Evolutionary conservation across 306 rosid genomes (phyloP), one percentile per base, ranked within the genome.

Genomic region (Dicorynia guianensis): DNA sequence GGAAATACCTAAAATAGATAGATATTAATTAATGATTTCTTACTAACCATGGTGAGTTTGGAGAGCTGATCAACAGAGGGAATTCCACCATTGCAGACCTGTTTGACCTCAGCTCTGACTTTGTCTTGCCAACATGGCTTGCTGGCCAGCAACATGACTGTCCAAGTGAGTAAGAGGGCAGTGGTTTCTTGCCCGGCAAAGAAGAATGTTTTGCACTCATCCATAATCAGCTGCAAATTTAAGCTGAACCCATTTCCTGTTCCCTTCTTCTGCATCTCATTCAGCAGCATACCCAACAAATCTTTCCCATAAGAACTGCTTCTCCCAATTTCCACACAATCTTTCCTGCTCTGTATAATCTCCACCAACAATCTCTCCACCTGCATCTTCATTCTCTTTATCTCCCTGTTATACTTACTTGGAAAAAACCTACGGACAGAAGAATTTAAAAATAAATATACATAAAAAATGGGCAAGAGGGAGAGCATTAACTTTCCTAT

Each of bases 131-230:
- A 96, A 53, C 73, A 36, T 1, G 90, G 88, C 44, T 92, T 90
- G 63, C 79, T 85, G 8, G 99, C 98, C 0, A 96, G 54, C 72
- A 96, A 77, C 98, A 96, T 96, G 53, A 92, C 83, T 6, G 97
- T 86, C 99, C 99, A 96, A 5, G 93, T 96, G 76, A 96, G 96
- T 75, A 96, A 82, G 4, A 96, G 86, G 0, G 99, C 93, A 6
- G 98, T 89, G 44, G 99, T 92, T 79, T 96, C 99, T 76, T 96
- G 97, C 3, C 99, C 99, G n/a, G 99, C 92, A 82, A 96, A 96
- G 88, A 96, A 96, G 77, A 96, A 96, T 11, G 99, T 96, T 50
- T 96, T 96, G 80, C 99, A 96, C 75, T 96, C 93, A 83, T 96
- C 99, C 96, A 90, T 96, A 8, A 96, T 93, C 3, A 85, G 54